These are phyloP conservation scores for Gossypium laxum DNA, from an alignment of 441 rosid species.

Conservation along the genomic window DNA sequence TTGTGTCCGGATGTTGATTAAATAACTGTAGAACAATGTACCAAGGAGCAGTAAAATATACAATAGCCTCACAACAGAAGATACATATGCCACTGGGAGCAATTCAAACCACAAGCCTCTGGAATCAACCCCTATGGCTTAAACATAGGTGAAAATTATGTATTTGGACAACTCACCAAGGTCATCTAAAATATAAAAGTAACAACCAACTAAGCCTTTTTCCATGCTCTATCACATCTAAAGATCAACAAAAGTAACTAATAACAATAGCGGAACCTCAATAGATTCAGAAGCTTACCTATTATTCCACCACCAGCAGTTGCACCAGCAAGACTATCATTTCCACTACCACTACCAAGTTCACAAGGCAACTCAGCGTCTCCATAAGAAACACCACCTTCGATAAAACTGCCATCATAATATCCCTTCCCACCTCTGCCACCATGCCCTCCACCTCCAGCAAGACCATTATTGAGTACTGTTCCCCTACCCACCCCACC, in stretches of 20 bases:
- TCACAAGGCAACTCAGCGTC: slow-evolving; percentile 83
- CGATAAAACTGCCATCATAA: slow-evolving; percentile 55
- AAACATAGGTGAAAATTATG: not conserved
- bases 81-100: not conserved
- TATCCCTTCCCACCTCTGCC: slow-evolving; percentile 84
- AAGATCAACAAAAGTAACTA: not conserved
- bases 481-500: slow-evolving; percentile 79
- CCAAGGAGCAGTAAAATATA: not conserved
- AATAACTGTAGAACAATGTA: not conserved
- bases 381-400: slow-evolving; percentile 75
- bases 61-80: not conserved
- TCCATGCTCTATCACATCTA: not conserved
- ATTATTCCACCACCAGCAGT: slow-evolving; percentile 87
- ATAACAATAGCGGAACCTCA: slow-evolving; percentile 1
- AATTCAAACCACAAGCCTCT: not conserved
- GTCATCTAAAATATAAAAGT: not conserved
- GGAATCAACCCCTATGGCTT: not conserved
- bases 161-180: not conserved
- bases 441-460: slow-evolving; percentile 93
- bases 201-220: not conserved
- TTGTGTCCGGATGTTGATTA: not conserved
- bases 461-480: slow-evolving; percentile 54
- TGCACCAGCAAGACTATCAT: slow-evolving; percentile 50
- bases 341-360: slow-evolving; percentile 94
- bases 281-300: slow-evolving; percentile 37